Base-by-base conservation (phyloP, 2,329 filamentous ascomycete genomes). In the Colletotrichum eleusines region DNA sequence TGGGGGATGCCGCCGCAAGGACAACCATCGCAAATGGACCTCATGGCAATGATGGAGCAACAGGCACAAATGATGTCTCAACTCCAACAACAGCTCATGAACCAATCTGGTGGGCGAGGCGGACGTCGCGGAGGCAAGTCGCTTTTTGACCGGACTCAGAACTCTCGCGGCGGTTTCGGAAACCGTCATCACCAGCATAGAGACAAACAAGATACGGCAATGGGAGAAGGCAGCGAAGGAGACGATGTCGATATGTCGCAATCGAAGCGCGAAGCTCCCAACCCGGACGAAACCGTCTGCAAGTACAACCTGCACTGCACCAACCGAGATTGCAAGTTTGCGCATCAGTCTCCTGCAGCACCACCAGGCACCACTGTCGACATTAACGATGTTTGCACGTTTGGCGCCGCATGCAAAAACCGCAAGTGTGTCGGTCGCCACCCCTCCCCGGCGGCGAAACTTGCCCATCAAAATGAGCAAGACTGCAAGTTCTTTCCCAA, bases 371-470 rank as follows among this genome's bases (percentile, higher is more conserved):
- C 88, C 2, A 87, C 90, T 0, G 86, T 98, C 69, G 96, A 98
- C 79, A 87, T 95, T 74, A 89, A 86, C 69, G 94, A 97, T 76
- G 86, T 88, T 23, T 99, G 96, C 84, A 88, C 88, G 23, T 98
- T 93, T 76, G 95, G 94, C 26, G 94, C 90, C 2, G 94, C 94
- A 11, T 99, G 96, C 89, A 97, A 96, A 83, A 99, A 98, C 85
- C 88, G 90, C 77, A 98, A 98, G 83, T 99, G 96, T 78, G 93
- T 92, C 11, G 95, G 89, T 38, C 93, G 94, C 70, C 96, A 99
- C 80, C 96, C 96, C 2, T 98, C 95, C 8, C 96, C 96, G 1
- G 94, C 95, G 7, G 88, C 92, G 75, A 93, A 90, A 79, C 84
- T 89, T 62, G 90, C 91, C 33, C 93, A 95, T 79, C 92, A 97